These are phyloP conservation scores for Solanum hybrid DNA, from an alignment of 305 asterid genomes.

Conservation along the genomic window DNA sequence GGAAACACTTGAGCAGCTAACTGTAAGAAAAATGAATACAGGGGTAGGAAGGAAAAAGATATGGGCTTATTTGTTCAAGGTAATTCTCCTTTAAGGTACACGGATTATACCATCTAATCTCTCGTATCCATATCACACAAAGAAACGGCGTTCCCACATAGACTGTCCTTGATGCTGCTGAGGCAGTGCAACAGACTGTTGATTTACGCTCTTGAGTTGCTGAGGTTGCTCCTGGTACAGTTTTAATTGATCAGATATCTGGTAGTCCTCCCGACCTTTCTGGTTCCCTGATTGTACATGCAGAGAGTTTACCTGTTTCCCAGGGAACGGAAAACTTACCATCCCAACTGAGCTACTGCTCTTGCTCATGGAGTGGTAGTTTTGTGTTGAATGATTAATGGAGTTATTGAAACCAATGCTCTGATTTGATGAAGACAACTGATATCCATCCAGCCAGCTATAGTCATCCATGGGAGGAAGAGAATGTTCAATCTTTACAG, in stretches of 20 bases:
- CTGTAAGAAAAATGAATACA: background rate
- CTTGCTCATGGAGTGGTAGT: slow-evolving; percentile 29
- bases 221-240: slow-evolving; percentile 51
- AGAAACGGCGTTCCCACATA: slow-evolving; percentile 71
- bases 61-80: background rate
- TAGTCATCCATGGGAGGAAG: slow-evolving; percentile 58
- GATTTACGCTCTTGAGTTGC: slow-evolving; percentile 51
- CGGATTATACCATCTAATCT: slow-evolving; percentile 40
- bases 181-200: slow-evolving; percentile 38
- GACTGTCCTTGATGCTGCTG: slow-evolving; percentile 78
- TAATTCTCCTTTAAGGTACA: background rate
- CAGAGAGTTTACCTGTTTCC: slow-evolving; percentile 48
- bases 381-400: slow-evolving; percentile 32
- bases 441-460: slow-evolving; percentile 83
- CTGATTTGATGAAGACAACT: slow-evolving; percentile 43
- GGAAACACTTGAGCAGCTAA: background rate
- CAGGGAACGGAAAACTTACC: slow-evolving; percentile 67
- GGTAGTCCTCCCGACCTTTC: slow-evolving; percentile 43
- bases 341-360: slow-evolving; percentile 37
- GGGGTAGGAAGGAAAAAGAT: background rate
- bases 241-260: slow-evolving; percentile 44
- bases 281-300: slow-evolving; percentile 48
- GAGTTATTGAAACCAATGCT: slow-evolving; percentile 41
- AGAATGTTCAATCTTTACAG: slow-evolving; percentile 36
- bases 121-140: slow-evolving; percentile 63